phyloP scores from a whole-genome alignment of 2,329 filamentous ascomycete species.

The Lizonia empirigonia region DNA sequence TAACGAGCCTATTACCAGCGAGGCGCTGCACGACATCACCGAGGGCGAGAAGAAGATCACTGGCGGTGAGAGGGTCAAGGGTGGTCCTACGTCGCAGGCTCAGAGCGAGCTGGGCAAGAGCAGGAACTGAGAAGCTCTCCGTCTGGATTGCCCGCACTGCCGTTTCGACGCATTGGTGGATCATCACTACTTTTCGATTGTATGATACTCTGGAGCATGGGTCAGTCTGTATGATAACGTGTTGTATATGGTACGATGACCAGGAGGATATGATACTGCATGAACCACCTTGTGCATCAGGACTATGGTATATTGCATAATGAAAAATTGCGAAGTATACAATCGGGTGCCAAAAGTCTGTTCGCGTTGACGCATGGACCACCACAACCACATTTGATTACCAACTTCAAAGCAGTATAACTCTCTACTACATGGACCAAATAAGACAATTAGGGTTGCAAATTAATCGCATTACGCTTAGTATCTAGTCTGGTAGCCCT shows the following conservation, averaged over 20 bases:
- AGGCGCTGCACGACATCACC: slow-evolving; percentile 41
- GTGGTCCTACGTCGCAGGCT: slow-evolving; percentile 36
- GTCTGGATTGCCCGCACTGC: too few relatives aligned
- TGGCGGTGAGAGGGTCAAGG: slow-evolving; percentile 39
- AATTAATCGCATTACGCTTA: too few relatives aligned
- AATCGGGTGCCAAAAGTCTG: too few relatives aligned
- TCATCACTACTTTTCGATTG: neutral
- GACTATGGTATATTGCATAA: too few relatives aligned
- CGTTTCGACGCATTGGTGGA: neutral
- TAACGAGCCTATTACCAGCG: slow-evolving; percentile 36
- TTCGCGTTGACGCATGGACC: too few relatives aligned
- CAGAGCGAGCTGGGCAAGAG: slow-evolving; percentile 45
- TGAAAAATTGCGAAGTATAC: too few relatives aligned
- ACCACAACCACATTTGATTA: too few relatives aligned
- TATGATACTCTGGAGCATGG: neutral
- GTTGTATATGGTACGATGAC: neutral
- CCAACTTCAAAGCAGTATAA: too few relatives aligned
- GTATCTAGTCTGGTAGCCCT: too few relatives aligned
- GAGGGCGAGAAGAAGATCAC: slow-evolving; percentile 44
- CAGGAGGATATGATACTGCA: neutral
- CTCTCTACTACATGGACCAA: too few relatives aligned
- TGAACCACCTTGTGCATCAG: neutral
- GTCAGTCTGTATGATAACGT: neutral
- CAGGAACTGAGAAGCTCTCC: slow-evolving; percentile 7
- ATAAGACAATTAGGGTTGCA: too few relatives aligned